Evolutionary conservation across 352 stramenopile genomes (phyloP), one percentile per base, ranked within the genome.

Genomic region (Elongisporangium anandrum): DNA sequence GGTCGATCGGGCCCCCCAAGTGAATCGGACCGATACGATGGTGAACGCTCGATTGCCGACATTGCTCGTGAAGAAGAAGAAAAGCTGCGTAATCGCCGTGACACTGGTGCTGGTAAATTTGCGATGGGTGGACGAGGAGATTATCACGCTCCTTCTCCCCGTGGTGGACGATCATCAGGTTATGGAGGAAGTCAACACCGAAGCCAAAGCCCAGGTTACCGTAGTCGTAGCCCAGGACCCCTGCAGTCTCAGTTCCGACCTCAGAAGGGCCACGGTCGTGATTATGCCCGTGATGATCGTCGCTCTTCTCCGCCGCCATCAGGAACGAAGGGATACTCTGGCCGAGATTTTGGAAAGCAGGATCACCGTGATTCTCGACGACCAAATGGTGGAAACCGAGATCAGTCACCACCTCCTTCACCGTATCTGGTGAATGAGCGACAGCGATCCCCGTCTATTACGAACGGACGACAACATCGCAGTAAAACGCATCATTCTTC

Each of bases 11-110:
- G 34, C 34, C 34, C 34, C 17, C 34, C 34, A 12, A 45, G 34
- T 45, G 34, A 45, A 17, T 12, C 34, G 34, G 34, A 45, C 3
- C 69, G 69, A 20, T 68, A 70, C 57, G 59, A 69, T 24, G 71
- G 79, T 50, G 67, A 85, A 3, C 72, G 75, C 23, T 84, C 74
- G 17, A 81, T 86, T 56, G 77, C 75, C 1, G 75, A 80, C 50
- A 59, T 83, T 62, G 73, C 75, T 16, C 73, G 70, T n/a, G 69
- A 85, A 24, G 73, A 85, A 26, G 68, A 72, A 39, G 63, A 77
- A 24, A 61, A 78, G 23, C 56, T 75, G 12, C 70, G 69, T 17
- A 59, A 63, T 16, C 78, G 66, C n/a, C 75, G 69, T 54, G 70
- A 77, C 53, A 50, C 61, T 48, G 70, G 60, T 58, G 47, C 12